A percentile compares a stretch with the other conserved stretches of the same genome.
Conservation (phyloP, 2,329 filamentous ascomycete genomes). For the Epicoccum nigrum region DNA sequence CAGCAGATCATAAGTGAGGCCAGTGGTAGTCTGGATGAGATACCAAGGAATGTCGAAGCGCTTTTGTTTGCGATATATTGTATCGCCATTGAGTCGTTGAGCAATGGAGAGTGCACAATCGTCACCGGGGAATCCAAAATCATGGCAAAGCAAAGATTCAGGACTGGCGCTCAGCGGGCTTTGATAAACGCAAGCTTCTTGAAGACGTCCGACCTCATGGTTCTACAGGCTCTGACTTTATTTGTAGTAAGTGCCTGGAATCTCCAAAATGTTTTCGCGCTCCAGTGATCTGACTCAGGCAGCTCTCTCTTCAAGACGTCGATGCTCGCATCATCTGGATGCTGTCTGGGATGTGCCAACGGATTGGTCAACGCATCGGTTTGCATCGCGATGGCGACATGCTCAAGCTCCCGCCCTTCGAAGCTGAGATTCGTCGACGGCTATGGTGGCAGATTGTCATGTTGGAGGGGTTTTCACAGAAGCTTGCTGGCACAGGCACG, state of each 20-base stretch:
- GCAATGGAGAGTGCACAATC: constrained; percentile 59
- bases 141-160: constrained; percentile 60
- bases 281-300: constrained; percentile 4
- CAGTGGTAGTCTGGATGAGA: constrained; percentile 59
- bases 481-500: constrained; percentile 59
- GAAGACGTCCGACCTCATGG: constrained; percentile 66
- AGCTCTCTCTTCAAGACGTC: constrained; percentile 53
- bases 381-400: constrained; percentile 64
- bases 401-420: constrained; percentile 61
- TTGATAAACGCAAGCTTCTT: constrained; percentile 71
- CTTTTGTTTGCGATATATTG: constrained; percentile 44
- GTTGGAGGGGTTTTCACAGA: constrained; percentile 63
- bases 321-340: constrained; percentile 66
- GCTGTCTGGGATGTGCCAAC: constrained; percentile 65
- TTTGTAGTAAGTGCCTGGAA: constrained; percentile 61
- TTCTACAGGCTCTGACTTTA: constrained; percentile 71
- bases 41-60: constrained; percentile 66
- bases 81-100: constrained; percentile 55
- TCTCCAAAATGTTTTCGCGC: neutral
- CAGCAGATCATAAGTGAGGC: constrained; percentile 70
- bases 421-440: constrained; percentile 61
- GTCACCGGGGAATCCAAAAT: constrained; percentile 62
- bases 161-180: constrained; percentile 67
- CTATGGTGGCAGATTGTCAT: constrained; percentile 68
- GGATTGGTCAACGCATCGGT: constrained; percentile 66